Base-by-base conservation (phyloP, 306 rosid species). In the Lotus japonicus region DNA sequence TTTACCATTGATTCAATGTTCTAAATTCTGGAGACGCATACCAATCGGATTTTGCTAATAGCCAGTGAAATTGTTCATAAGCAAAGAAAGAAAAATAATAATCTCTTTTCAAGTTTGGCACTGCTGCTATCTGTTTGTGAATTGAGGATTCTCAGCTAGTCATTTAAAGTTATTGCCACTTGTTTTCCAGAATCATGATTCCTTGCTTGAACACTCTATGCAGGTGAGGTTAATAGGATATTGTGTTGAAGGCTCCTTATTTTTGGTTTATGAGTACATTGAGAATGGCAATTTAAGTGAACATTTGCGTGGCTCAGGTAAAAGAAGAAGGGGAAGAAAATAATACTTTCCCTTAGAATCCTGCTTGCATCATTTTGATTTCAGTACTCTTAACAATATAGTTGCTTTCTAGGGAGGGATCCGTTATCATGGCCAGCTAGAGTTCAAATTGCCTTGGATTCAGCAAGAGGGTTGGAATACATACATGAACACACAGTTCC, bases 401-500 rank as follows among this genome's bases (percentile, higher is more conserved):
- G 28, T 64, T 71, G 4, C 1, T 33, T 42, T 66, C 12, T 58
- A 88, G 96, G 71, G 59, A 66, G 73, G 82, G 90, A 81, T n/a
- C 82, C 87, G 3, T 80, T 89, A 77, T 51, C 90, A 42, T 89
- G 96, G 96, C 56, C 83, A 49, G 67, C 74, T 33, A 85, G 92
- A 82, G 84, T 89, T 43, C 92, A 87, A 78, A 89, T 89, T 67
- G 96, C 92, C 9, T 68, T 87, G 42, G 96, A 89, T 77, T 63
- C 89, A 26, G 96, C 90, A 39, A 85, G 96, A 76, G 92, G 90
- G 64, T 77, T 89, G 8, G 92, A 83, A 82, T 89, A 89, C 63
- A 89, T 89, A 33, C 96, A 89, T n/a, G 96, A 87, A 23, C 96
- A 89, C 36, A 87, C 92, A 11, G 87, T 89, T 83, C 92, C 96